phyloP scores from a whole-genome alignment of 108 stramenopile genomes.

The Schizochytrium sp. region DNA sequence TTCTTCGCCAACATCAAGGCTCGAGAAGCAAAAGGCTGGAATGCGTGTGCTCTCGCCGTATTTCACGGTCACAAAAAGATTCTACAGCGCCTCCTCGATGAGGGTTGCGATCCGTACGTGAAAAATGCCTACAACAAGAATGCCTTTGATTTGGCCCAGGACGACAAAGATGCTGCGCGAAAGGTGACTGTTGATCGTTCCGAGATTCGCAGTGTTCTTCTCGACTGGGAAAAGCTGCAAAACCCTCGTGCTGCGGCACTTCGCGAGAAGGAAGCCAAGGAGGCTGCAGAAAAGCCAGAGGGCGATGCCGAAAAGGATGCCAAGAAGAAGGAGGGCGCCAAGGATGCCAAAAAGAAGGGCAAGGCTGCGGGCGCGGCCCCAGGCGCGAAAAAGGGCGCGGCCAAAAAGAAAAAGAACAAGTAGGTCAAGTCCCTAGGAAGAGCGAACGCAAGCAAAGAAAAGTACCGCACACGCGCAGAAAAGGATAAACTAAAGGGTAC shows the following conservation, averaged over 20 bases:
- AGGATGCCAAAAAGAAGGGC: not conserved
- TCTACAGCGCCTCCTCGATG: conserved; percentile 18
- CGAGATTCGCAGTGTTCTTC: conserved; percentile 30
- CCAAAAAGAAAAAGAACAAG: too few species aligned
- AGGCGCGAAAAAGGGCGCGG: not conserved
- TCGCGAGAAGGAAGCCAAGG: not conserved
- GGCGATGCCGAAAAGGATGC: conserved; percentile 23
- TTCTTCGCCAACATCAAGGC: conserved; percentile 21
- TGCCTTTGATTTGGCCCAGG: conserved; percentile 31
- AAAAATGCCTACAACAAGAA: conserved; percentile 34
- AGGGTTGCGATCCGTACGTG: conserved; percentile 29
- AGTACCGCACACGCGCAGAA: too few species aligned
- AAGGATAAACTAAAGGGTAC: too few species aligned
- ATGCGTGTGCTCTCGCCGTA: conserved; percentile 9
- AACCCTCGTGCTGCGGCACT: not conserved
- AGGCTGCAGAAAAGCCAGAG: conserved; percentile 23
- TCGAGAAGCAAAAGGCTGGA: conserved; percentile 38
- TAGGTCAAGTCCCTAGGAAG: too few species aligned
- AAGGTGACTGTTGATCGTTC: conserved; percentile 15
- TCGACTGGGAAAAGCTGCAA: conserved; percentile 26
- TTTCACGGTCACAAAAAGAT: conserved; percentile 26
- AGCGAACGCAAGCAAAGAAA: too few species aligned
- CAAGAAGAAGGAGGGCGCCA: conserved; percentile 18
- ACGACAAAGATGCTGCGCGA: conserved; percentile 35
- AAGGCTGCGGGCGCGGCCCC: not conserved